Evolutionary conservation across 2,329 filamentous ascomycete genomes (phyloP), one percentile per base, ranked within the genome.

Genomic region (Aspergillus puulaauensis): DNA sequence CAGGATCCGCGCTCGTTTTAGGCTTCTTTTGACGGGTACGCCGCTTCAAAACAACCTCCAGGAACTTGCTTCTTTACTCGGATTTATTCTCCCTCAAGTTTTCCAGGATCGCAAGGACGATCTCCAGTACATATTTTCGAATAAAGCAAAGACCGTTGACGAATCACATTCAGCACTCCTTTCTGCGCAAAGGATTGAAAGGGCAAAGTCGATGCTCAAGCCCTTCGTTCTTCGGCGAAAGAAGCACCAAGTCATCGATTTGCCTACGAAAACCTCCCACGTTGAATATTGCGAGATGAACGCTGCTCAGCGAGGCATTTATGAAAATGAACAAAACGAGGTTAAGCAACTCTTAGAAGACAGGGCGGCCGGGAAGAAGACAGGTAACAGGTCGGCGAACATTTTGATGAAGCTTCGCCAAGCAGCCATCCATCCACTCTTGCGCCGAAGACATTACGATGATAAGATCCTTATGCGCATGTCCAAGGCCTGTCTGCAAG

Each of bases 11-110:
- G 88, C 91, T 0, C 79, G 85, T n/a, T 97, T 95, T 82, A 87
- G 92, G 61, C 83, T 99, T 51, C 82, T 99, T 4, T 83, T 99
- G 24, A 91, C 88, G 27, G 95, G 95, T 43, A 99, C 95, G 0
- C 95, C 95, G 0, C 83, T 99, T 12, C 95, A 99, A 68, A 99
- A 99, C 77, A 98, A 98, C 71, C 80, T 99, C 19, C 88, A 93
- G 70, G 95, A 99, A 76, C 85, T 99, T 68, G 89, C 92, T 41
- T 90, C 92, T 2, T 84, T 99, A 14, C 83, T 99, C 12, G 91
- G 89, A n/a, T 98, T 99, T 70, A 92, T 99, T 68, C 89, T 98
- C 74, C 95, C 95, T 0, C 78, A 84, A 7, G 83, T 98, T 37
- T 99, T 99, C 72, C 80, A 84, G 9, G 84, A 88, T 37, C 86